Evolutionary conservation across 1,284 basidiomycete genomes (phyloP), one percentile per base, ranked within the genome.

Genomic region (Microbotryum saponariae): DNA sequence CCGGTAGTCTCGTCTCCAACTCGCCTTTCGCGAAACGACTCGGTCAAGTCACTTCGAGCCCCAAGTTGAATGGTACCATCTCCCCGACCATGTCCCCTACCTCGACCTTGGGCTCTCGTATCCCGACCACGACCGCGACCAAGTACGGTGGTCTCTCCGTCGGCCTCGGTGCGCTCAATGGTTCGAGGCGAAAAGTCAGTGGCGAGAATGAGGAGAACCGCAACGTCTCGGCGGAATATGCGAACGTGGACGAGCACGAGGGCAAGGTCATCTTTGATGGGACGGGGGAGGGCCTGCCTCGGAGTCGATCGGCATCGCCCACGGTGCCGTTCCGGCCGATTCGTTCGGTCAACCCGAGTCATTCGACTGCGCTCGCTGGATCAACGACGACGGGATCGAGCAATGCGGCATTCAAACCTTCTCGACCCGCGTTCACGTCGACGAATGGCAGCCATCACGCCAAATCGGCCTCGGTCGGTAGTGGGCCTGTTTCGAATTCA

Each of bases 1-100:
- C 56, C 14, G 63, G 63, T 20, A 51, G 52, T 8, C 63, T 69
- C 62, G 67, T 69, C 45, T 59, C 57, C 50, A 67, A 66, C 54
- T 67, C 65, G 49, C 65, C 65, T 2, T 67, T 67, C 48, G 46
- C 54, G 7, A 48, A 64, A 25, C 47, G 53, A 12, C 31, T 62
- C 12, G 60, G 29, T 7, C 27, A 33, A n/a, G 51, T 42, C 27
- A 50, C 27, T 16, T 21, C 45, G 50, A 20, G 50, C 50, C 50
- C 23, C 23, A 51, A 29, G 9, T 8, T 9, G 27, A 51, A 29
- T 4, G 27, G 29, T 12, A 51, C 12, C 50, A 51, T 8, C 23
- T 20, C 29, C 50, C 50, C 37, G 37, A 29, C 16, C 21, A 31
- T 20, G 50, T 51, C 50, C 23, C 21, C 50, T 23, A 51, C 23